Base-by-base conservation (phyloP, 495 filamentous ascomycete genomes). In the Aspergillus ellipticus region DNA sequence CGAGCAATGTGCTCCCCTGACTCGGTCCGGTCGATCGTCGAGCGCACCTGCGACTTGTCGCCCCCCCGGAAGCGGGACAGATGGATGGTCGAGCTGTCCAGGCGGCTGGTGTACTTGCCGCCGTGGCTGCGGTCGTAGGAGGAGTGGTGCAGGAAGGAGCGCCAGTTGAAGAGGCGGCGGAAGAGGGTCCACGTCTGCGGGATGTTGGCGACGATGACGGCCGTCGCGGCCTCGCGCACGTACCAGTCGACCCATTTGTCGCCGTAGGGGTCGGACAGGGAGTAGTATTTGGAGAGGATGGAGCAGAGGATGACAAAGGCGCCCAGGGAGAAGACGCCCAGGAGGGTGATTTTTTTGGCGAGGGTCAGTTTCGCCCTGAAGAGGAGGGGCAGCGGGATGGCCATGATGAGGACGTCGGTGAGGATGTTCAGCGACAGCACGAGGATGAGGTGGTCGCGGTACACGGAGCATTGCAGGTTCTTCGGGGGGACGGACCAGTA, bases 231-330 rank as follows among this genome's bases (percentile, higher is more conserved):
- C 71, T 85, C 82, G 21, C 82, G 78, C 22, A 75, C 65, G 61
- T 85, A 84, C 82, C 82, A 85, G 60, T 74, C 79, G 2, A 76
- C 73, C 79, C 81, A 84, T 15, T 71, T 58, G 16, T 63, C 54
- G n/a, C 73, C 73, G 56, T 76, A 82, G 2, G 79, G 79, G 6
- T 68, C 28, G 3, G 61, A 68, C 62, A 84, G 81, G 31, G 71
- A 79, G 68, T 84, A 84, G 64, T 78, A 82, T 56, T 83, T 83
- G 54, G 81, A 84, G 15, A 84, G 64, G 20, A 79, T 63, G 3
- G 77, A 77, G 54, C 73, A 76, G 28, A 83, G 61, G 58, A 85
- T 83, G 48, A 81, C 79, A 62, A 85, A 83, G 51, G 79, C 60
- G 28, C 81, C 82, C n/a, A 84, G 74, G 20, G 56, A 62, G 64